A percentile compares a stretch with the other conserved stretches of the same genome.
phyloP scores from a whole-genome alignment of 202 grass and related monocot species.

The Digitaria exilis region DNA sequence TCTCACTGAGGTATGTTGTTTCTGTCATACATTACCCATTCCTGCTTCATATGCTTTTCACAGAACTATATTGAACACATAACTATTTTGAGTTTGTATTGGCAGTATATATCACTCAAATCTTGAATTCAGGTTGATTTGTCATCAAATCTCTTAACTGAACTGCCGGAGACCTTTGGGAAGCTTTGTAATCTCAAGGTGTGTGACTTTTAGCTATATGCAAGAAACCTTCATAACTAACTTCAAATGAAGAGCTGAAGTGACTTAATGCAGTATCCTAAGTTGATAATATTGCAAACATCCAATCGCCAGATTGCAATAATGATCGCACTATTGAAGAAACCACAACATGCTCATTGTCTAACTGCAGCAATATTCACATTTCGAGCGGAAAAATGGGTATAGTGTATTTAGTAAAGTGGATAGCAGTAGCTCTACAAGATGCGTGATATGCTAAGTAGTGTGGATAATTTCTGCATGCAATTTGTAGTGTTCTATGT shows the following conservation, averaged over 20 bases:
- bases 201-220: conserved; percentile 41
- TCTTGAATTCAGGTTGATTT: conserved; percentile 71
- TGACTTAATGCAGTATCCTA: not conserved
- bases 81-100: conserved; percentile 28
- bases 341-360: conserved; percentile 29
- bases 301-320: not conserved
- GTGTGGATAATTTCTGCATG: not conserved
- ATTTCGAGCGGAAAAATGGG: conserved; percentile 16
- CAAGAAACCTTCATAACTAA: conserved; percentile 2
- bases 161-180: conserved; percentile 71
- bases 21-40: not conserved
- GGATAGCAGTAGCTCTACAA: not conserved
- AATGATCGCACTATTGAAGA: not conserved
- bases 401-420: not conserved
- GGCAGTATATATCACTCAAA: conserved; percentile 34
- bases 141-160: conserved; percentile 79
- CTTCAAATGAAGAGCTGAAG: not conserved
- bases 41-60: conserved; percentile 12
- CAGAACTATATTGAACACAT: not conserved
- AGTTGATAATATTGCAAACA: conserved; percentile 15
- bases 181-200: conserved; percentile 85
- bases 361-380: not conserved
- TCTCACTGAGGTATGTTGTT: conserved; percentile 62
- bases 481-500: not conserved
- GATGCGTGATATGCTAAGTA: not conserved